Evolutionary conservation across 2,329 filamentous ascomycete genomes (phyloP).

Genomic region (Botrytis elliptica): DNA sequence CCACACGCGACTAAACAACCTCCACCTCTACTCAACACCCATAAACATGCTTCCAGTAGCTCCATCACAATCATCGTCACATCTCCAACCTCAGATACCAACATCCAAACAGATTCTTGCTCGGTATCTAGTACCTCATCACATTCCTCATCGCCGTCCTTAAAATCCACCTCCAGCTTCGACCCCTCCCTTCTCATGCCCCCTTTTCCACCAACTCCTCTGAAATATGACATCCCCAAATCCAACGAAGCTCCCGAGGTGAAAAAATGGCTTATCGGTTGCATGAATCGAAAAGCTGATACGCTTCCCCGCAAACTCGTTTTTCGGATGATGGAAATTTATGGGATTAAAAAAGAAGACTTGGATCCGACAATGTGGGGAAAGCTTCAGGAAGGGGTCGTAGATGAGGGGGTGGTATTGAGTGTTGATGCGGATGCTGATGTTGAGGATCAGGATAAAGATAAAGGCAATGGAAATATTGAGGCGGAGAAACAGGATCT

Average conservation of each 20-base stretch:
- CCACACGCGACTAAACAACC: neutral
- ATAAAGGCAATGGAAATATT: neutral
- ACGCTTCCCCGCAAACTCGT: constrained; percentile 30
- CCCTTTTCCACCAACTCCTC: constrained; percentile 22
- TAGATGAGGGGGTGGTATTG: constrained; percentile 26
- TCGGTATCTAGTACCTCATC: constrained; percentile 6
- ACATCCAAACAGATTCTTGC: constrained; percentile 9
- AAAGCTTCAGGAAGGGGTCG: constrained; percentile 21
- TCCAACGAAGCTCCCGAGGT: constrained; percentile 31
- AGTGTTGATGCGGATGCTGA: neutral
- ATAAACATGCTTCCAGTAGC: constrained; percentile 19
- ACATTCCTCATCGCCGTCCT: neutral
- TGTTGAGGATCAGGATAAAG: neutral
- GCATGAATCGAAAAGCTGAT: constrained; percentile 32
- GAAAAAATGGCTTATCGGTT: constrained; percentile 30
- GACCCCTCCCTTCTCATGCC: constrained; percentile 31
- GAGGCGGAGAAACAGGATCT: neutral
- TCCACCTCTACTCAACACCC: constrained; percentile 18
- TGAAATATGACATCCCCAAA: constrained; percentile 20
- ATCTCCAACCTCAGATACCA: constrained; percentile 30
- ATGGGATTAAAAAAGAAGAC: constrained; percentile 31
- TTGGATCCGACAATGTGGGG: constrained; percentile 25
- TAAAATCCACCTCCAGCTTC: constrained; percentile 10
- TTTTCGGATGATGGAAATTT: constrained; percentile 31
- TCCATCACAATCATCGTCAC: constrained; percentile 34